Conservation (phyloP, 345 rosid genomes). For the Rhizophora apiculata region DNA sequence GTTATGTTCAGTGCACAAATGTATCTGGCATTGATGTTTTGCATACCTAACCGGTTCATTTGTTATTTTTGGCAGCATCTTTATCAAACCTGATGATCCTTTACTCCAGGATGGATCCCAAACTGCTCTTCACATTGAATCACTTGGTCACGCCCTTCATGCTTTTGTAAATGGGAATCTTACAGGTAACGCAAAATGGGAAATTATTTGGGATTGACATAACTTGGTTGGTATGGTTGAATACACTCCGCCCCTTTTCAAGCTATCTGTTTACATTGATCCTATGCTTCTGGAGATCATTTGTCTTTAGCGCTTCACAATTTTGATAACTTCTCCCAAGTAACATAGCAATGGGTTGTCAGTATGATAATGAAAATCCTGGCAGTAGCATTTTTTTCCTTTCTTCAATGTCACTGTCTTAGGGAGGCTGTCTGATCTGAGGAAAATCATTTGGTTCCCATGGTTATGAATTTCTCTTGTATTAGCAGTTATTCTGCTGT, state of each 20-base stretch:
- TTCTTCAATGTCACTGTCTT: too few relatives aligned
- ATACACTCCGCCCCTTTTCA: not conserved
- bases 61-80: slow-evolving; percentile 37
- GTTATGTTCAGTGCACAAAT: too few relatives aligned
- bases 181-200: slow-evolving; percentile 43
- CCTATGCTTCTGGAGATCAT: not conserved
- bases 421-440: too few relatives aligned
- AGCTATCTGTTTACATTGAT: not conserved
- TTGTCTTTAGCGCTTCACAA: not conserved
- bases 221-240: not conserved
- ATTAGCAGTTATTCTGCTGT: not conserved
- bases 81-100: slow-evolving; percentile 48
- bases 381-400: too few relatives aligned
- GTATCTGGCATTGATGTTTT: not conserved
- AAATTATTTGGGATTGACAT: not conserved
- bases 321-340: not conserved
- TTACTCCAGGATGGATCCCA: slow-evolving; percentile 67
- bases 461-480: too few relatives aligned
- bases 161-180: slow-evolving; percentile 77
- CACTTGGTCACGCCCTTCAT: slow-evolving; percentile 83
- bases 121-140: slow-evolving; percentile 66
- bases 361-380: too few relatives aligned
- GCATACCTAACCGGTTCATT: not conserved
- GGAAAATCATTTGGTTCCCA: too few relatives aligned
- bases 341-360: too few relatives aligned